Conservation (phyloP, 1,139 yeast genomes). For the Debaryomyces psychrophilus region DNA sequence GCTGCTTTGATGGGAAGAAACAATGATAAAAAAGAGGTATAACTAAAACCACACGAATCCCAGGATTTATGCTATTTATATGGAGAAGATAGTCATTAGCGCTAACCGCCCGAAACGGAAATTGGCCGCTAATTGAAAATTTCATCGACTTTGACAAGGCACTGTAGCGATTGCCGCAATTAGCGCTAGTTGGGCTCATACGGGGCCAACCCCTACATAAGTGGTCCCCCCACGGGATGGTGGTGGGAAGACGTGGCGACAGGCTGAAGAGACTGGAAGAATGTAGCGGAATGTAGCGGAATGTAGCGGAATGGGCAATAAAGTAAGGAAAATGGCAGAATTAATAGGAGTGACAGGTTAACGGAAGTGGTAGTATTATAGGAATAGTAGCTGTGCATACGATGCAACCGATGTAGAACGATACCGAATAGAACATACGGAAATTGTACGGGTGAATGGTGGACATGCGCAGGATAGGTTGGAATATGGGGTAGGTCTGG, state of each 20-base stretch:
- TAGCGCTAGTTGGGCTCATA: neutral
- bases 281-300: neutral
- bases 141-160: neutral
- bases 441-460: too few relatives aligned
- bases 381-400: too few relatives aligned
- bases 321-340: too few relatives aligned
- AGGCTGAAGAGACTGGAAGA: too few relatives aligned
- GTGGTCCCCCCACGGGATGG: too few relatives aligned
- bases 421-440: too few relatives aligned
- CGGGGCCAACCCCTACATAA: neutral
- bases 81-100: constrained; percentile 2
- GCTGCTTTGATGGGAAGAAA: neutral
- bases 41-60: neutral
- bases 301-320: neutral
- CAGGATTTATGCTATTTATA: neutral
- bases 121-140: constrained; percentile 3
- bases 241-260: too few relatives aligned
- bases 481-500: too few relatives aligned
- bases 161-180: neutral
- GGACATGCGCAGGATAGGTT: too few relatives aligned
- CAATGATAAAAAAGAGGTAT: neutral
- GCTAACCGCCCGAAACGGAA: constrained; percentile 1
- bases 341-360: too few relatives aligned
- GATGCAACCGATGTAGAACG: too few relatives aligned
- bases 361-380: too few relatives aligned